These are phyloP conservation scores for Camelina sativa DNA, from an alignment of 345 rosid species.

Conservation along the genomic window DNA sequence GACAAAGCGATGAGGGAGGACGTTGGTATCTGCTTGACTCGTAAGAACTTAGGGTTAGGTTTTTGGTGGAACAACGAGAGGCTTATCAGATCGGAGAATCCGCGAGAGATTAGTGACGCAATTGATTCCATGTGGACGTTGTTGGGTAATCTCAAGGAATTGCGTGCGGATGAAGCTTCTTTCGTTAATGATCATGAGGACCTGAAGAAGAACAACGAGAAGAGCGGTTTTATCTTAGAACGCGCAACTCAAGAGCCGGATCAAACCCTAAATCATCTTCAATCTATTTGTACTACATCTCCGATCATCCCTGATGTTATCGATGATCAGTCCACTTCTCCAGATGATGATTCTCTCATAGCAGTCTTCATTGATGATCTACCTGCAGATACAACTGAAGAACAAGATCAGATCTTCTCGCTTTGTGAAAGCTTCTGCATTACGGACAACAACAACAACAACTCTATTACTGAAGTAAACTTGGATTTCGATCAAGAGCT, in stretches of 20 bases:
- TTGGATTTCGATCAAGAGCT: neutral
- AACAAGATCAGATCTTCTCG: neutral
- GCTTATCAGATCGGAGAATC: neutral
- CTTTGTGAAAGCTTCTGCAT: neutral
- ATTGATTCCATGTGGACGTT: neutral
- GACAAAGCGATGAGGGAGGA: slow-evolving; percentile 14
- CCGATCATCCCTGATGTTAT: neutral
- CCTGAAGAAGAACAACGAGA: neutral
- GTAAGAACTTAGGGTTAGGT: slow-evolving; percentile 14
- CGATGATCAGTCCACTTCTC: no score
- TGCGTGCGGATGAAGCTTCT: neutral
- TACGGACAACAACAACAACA: neutral
- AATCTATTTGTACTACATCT: neutral
- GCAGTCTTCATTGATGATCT: neutral
- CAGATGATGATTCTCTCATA: no score
- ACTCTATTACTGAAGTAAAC: neutral
- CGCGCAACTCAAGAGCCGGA: neutral
- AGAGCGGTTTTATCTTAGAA: no score
- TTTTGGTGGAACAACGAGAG: slow-evolving; percentile 9
- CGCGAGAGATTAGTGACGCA: neutral
- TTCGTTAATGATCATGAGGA: neutral
- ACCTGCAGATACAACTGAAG: neutral
- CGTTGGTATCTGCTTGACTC: neutral
- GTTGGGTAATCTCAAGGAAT: neutral
- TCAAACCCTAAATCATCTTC: neutral